Percentiles rank a stretch among this genome's conserved stretches.
These are phyloP conservation scores for Taiozyma sp. DNA, from an alignment of 1,139 yeast species.

Conservation along the genomic window DNA sequence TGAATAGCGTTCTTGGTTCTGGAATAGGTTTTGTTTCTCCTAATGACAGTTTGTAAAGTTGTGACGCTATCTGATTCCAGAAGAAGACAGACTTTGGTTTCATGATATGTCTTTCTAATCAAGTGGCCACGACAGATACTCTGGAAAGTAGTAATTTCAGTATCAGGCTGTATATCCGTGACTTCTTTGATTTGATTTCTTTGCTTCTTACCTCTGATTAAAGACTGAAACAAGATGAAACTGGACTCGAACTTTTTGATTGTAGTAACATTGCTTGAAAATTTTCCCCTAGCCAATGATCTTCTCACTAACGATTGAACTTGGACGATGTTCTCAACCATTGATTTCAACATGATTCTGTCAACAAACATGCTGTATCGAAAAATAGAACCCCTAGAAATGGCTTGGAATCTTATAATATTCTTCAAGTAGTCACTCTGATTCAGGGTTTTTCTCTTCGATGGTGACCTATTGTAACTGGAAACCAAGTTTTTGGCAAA, in stretches of 20 bases:
- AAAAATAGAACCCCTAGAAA: slow-evolving; percentile 60
- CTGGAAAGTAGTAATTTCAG: slow-evolving; percentile 11
- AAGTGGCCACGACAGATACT: slow-evolving; percentile 18
- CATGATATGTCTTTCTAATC: slow-evolving; percentile 11
- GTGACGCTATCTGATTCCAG: slow-evolving; percentile 27
- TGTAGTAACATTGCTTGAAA: slow-evolving; percentile 4
- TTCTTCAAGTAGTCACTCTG: slow-evolving; percentile 31
- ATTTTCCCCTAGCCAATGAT: slow-evolving; percentile 8
- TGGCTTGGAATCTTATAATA: slow-evolving; percentile 47
- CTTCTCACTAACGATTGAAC: slow-evolving; percentile 33
- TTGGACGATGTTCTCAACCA: slow-evolving; percentile 42
- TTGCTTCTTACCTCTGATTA: slow-evolving; percentile 21
- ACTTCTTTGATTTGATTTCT: slow-evolving; percentile 11
- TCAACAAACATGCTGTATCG: slow-evolving; percentile 62
- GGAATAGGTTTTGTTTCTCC: slow-evolving; percentile 22
- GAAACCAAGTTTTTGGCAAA: neutral
- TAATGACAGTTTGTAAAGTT: slow-evolving; percentile 30
- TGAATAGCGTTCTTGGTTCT: slow-evolving; percentile 2
- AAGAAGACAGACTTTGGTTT: slow-evolving; percentile 23
- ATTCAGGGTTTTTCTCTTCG: slow-evolving; percentile 26
- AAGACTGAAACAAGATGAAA: slow-evolving; percentile 19
- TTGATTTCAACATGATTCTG: slow-evolving; percentile 53
- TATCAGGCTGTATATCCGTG: slow-evolving; percentile 9
- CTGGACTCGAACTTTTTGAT: slow-evolving; percentile 9
- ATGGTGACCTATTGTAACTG: slow-evolving; percentile 26